phyloP scores from a whole-genome alignment of 2,329 filamentous ascomycete genomes.

The Arthrobotrys musiformis region DNA sequence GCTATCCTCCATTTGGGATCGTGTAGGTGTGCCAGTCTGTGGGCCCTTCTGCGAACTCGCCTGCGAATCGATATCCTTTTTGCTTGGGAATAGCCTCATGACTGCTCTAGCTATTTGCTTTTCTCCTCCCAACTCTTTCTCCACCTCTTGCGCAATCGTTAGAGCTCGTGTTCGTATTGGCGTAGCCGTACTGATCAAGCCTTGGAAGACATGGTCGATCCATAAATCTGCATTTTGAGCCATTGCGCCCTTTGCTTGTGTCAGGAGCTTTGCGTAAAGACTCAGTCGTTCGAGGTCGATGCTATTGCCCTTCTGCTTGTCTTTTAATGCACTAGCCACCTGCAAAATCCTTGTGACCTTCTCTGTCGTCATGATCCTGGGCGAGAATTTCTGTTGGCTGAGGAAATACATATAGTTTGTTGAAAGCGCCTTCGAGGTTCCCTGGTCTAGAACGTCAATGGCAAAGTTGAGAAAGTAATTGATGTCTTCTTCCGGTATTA shows the following conservation, averaged over 20 bases:
- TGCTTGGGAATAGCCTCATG: conserved; percentile 66
- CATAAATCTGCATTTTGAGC: conserved; percentile 75
- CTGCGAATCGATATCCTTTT: conserved; percentile 61
- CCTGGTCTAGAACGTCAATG: conserved; percentile 76
- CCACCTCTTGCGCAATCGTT: conserved; percentile 76
- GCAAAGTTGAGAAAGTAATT: conserved; percentile 83
- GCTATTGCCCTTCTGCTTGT: conserved; percentile 80
- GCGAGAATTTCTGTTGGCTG: conserved; percentile 79
- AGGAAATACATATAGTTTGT: conserved; percentile 84
- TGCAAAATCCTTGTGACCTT: conserved; percentile 77
- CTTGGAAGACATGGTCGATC: conserved; percentile 82
- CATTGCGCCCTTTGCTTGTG: conserved; percentile 78
- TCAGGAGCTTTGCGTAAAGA: conserved; percentile 81
- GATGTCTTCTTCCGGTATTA: conserved; percentile 80
- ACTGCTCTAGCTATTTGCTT: conserved; percentile 74
- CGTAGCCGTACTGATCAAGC: conserved; percentile 80
- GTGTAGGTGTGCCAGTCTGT: background rate
- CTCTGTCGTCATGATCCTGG: conserved; percentile 77
- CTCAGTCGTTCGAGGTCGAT: conserved; percentile 79
- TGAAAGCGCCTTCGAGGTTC: conserved; percentile 78
- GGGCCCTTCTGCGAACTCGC: background rate
- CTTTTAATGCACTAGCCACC: conserved; percentile 77
- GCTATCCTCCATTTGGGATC: conserved; percentile 61
- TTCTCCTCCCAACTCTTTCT: conserved; percentile 75
- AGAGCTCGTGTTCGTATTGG: conserved; percentile 82